Base-by-base conservation (phyloP, 1,284 basidiomycete genomes). In the Moniliophthora roreri region DNA sequence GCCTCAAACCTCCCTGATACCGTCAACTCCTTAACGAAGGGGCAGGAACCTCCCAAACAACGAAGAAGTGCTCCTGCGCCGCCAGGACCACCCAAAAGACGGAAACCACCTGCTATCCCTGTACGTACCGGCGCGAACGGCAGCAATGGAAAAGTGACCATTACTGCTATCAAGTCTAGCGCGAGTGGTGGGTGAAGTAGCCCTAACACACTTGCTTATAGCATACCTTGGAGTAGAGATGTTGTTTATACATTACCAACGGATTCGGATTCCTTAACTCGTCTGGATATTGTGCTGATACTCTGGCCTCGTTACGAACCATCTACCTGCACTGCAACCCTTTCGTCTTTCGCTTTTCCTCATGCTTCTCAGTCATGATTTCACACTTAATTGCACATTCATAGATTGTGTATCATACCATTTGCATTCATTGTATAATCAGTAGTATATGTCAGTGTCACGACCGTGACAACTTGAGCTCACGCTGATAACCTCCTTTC, bases 41-140 rank as follows among this genome's bases (percentile, higher is more conserved):
- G 20, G 26, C 44, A 44, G 11, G 32, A 39, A 18, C 18, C 46
- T 38, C 26, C 46, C 40, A 50, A 48, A 21, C 54, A 49, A 26
- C 45, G 55, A 16, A 48, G 55, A 16, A 56, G 55, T 34, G 49
- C 58, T n/a, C 58, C 60, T 24, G 53, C 62, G 8, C 65, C 65
- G 1, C 58, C 63, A 24, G 54, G 59, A 8, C 63, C 63, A 15
- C 59, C 59, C 35, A 61, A 60, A 49, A 58, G 68, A 50, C 61
- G 67, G 23, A 69, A 67, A 48, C 66, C 68, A 2, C 68, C 68
- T 16, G 66, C 68, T 11, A 59, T 68, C 6, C 67, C 68, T 32
- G 55, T 60, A 36, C 49, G 52, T 21, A 32, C 15, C 28, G 56
- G 38, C 34, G 34, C 41, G 6, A 24, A 28, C 11, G 44, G 11